Base-by-base conservation (phyloP, 73 alveolate genomes). In the Blepharisma japonicum region DNA sequence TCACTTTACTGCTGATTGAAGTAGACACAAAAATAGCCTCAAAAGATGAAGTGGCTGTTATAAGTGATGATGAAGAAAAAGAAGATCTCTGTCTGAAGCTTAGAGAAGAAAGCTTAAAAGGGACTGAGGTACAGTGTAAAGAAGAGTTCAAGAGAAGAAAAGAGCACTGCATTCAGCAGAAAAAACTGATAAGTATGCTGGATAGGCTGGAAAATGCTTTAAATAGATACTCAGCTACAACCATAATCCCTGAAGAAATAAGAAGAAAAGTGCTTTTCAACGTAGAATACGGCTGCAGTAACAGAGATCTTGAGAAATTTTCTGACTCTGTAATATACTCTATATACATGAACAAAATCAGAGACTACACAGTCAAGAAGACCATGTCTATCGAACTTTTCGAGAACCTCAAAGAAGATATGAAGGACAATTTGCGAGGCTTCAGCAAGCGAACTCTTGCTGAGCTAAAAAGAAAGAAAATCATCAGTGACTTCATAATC, bases 271-370 rank as follows among this genome's bases (percentile, higher is more conserved):
- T 61, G 11, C 14, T 61, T 14, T 61, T 61, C 46, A 61, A 61
- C 46, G 74, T 61, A 18, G 74, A 61, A 61, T 61, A 61, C 47
- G 74, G 74, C 0, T n/a, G 47, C 14, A 61, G 74, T 4, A 61
- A 61, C 47, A 8, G 14, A 25, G 74, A 61, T 2, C 74, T 61
- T 20, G 74, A 61, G 4, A 61, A 61, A 2, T 61, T 18, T 25
- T 61, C 74, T 18, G 74, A 61, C 23, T 61, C 74, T 2, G 74
- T 61, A 2, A 61, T 61, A 39, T 61, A 14, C 4, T 61, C 74
- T 2, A 61, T 61, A 0, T 61, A 14, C 4, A 61, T 61, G 49
- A 61, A 25, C 46, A 61, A 61, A 61, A 39, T 61, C 46, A n/a
- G 74, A 14, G 74, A 61, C 14, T 61, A 61, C 23, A 61, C 74